Evolutionary conservation across 140 eudicot species (phyloP).

Genomic region (Flaveria floridana): DNA sequence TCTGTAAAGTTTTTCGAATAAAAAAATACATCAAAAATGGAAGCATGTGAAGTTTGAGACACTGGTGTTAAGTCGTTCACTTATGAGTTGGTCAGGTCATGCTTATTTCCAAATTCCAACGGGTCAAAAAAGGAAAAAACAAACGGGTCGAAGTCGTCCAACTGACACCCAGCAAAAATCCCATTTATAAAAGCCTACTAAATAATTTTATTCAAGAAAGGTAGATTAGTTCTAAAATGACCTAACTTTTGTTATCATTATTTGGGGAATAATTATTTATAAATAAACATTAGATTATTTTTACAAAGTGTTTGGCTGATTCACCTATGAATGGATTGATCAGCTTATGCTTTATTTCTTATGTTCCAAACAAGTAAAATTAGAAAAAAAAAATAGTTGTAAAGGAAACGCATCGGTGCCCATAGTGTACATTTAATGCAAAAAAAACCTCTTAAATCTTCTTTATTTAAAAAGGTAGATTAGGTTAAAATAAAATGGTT

Average conservation of each 20-base stretch:
- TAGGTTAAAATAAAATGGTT: not conserved
- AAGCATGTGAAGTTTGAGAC: not conserved
- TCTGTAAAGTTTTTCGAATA: no score
- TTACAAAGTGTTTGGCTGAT: not conserved
- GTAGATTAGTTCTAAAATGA: not conserved
- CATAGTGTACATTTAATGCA: conserved; percentile 45
- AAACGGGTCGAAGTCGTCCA: not conserved
- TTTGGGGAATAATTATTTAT: not conserved
- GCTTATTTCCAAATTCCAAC: conserved; percentile 2
- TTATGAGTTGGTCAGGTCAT: not conserved
- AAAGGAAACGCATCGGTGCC: not conserved
- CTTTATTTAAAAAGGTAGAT: not conserved
- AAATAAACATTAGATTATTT: not conserved
- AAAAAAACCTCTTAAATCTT: not conserved
- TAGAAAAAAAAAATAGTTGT: not conserved
- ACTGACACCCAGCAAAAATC: no score
- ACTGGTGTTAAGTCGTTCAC: not conserved
- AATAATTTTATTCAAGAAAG: no score
- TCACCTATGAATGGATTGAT: not conserved
- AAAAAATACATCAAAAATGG: not conserved
- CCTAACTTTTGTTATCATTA: not conserved
- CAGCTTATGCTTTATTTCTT: not conserved
- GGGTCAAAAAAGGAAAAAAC: not conserved
- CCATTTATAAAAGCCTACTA: not conserved
- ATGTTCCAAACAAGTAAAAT: not conserved